These are phyloP conservation scores for Francoa sonchifolia DNA, from an alignment of 441 rosid genomes.

Conservation along the genomic window DNA sequence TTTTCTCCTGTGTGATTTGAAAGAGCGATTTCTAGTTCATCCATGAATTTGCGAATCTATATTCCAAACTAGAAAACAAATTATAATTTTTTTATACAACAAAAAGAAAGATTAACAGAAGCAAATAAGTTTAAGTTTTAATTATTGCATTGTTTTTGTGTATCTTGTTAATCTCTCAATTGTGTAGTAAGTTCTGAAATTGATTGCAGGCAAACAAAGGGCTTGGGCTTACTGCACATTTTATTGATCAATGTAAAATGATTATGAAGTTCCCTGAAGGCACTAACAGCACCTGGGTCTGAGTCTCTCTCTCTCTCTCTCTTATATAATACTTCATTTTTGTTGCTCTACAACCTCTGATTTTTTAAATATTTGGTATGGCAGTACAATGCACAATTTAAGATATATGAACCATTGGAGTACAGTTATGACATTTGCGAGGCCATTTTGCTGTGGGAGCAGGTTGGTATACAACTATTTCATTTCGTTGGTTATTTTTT, in stretches of 20 bases:
- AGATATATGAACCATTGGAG: constrained; percentile 77
- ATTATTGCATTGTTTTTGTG: neutral
- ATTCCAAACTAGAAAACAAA: neutral
- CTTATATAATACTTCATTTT: neutral
- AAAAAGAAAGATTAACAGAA: too few species aligned
- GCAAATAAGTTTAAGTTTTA: neutral
- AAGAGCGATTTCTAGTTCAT: too few species aligned
- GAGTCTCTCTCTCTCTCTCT: constrained; percentile 14
- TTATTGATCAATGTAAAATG: constrained; percentile 67
- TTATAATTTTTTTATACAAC: too few species aligned
- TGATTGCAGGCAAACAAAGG: constrained; percentile 71
- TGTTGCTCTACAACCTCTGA: constrained; percentile 1
- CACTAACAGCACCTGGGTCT: constrained; percentile 95
- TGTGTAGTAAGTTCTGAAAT: constrained; percentile 1
- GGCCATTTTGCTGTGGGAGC: constrained; percentile 87
- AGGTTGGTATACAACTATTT: constrained; percentile 34
- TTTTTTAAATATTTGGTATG: constrained; percentile 7
- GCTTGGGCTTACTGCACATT: constrained; percentile 66
- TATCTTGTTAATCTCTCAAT: neutral
- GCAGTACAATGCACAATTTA: constrained; percentile 86
- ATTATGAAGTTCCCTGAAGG: constrained; percentile 80
- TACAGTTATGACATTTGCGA: constrained; percentile 79
- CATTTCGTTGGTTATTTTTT: constrained; percentile 2
- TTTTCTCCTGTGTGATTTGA: too few species aligned
- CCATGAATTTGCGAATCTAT: neutral